A percentile compares a stretch with the other conserved stretches of the same genome.
phyloP scores from a whole-genome alignment of 108 stramenopile species.

The Skeletonema potamos region DNA sequence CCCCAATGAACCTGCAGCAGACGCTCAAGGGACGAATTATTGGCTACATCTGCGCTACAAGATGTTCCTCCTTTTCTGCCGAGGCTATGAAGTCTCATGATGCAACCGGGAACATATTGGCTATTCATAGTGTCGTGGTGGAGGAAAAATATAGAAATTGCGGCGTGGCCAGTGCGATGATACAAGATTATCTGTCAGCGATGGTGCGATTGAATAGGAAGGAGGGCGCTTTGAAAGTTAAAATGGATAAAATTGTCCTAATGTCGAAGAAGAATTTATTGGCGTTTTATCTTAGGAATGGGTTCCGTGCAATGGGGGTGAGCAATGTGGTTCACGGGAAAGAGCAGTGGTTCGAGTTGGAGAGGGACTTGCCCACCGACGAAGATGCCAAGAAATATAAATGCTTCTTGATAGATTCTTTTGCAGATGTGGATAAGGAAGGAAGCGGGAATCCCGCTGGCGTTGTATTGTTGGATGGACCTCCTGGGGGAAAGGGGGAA shows the following conservation, averaged over 20 bases:
- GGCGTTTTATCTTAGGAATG: conserved; percentile 74
- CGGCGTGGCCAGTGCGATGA: conserved; percentile 65
- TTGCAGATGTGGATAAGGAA: conserved; percentile 56
- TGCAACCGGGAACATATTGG: conserved; percentile 67
- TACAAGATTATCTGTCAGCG: conserved; percentile 57
- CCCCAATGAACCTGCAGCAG: conserved; percentile 9
- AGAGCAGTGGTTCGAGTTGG: conserved; percentile 79
- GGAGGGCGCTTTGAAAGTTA: conserved; percentile 30
- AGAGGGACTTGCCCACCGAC: conserved; percentile 23
- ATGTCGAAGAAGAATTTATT: conserved; percentile 76
- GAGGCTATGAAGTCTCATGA: conserved; percentile 74
- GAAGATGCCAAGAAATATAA: conserved; percentile 23
- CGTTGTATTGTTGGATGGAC: conserved; percentile 80
- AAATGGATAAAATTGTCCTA: conserved; percentile 61
- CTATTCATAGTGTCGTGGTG: conserved; percentile 87
- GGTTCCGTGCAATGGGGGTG: conserved; percentile 73
- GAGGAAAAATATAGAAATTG: conserved; percentile 51
- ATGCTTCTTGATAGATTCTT: conserved; percentile 84
- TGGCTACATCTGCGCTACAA: conserved; percentile 86
- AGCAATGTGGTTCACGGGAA: conserved; percentile 64
- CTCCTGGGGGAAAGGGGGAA: conserved; percentile 9
- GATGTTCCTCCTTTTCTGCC: conserved; percentile 56
- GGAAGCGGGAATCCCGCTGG: conserved; percentile 95
- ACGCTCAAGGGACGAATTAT: conserved; percentile 49
- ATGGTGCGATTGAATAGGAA: conserved; percentile 40